phyloP scores from a whole-genome alignment of 306 rosid species.

The Fragaria ananassa region DNA sequence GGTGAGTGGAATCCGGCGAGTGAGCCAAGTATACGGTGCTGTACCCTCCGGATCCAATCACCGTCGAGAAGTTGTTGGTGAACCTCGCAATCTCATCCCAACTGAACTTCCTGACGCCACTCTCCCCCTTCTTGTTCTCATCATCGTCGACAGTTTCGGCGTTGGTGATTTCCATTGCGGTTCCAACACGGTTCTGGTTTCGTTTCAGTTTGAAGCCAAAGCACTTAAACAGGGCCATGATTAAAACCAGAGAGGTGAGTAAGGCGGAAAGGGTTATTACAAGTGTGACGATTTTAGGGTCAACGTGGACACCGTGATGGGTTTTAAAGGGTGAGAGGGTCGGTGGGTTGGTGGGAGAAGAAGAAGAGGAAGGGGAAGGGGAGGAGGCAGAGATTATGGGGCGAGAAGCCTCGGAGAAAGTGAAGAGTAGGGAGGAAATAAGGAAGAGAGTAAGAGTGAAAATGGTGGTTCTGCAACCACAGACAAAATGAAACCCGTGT shows the following conservation, averaged over 20 bases:
- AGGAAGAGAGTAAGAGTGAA: background rate
- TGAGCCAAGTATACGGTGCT: conserved; percentile 43
- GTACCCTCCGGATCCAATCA: conserved; percentile 49
- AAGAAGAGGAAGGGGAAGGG: background rate
- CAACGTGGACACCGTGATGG: background rate
- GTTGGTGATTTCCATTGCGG: background rate
- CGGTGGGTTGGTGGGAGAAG: background rate
- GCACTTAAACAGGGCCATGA: conserved; percentile 31
- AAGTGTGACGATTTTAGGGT: background rate
- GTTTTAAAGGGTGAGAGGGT: background rate
- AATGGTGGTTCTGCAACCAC: conserved; percentile 14
- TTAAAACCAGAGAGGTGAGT: background rate
- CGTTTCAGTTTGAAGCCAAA: conserved; percentile 16
- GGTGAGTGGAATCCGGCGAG: background rate
- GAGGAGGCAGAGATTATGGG: background rate
- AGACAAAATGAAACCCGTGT: background rate
- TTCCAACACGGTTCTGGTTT: background rate
- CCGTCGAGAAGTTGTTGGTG: conserved; percentile 29
- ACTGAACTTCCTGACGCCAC: conserved; percentile 20
- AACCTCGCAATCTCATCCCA: conserved; percentile 41
- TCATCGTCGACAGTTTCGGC: background rate
- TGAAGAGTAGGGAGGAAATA: background rate
- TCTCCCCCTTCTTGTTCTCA: background rate
- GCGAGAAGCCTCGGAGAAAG: conserved; percentile 25
- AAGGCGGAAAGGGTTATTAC: background rate